Base-by-base conservation (phyloP, 2,329 filamentous ascomycete species). In the Paecilomyces formosus region DNA sequence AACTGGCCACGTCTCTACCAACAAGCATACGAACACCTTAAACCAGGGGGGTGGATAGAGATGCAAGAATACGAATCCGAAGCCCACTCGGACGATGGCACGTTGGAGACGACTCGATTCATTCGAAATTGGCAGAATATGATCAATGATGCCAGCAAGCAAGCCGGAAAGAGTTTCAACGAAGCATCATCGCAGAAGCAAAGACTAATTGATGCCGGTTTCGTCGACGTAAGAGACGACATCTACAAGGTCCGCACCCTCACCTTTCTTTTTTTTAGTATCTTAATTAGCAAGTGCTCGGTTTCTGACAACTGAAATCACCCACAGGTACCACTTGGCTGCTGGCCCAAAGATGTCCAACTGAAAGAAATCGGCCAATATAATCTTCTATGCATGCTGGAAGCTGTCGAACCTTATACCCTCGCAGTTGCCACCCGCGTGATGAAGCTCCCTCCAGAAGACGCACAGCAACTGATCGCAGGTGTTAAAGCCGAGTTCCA, bases 341-440 rank as follows among this genome's bases (percentile, higher is more conserved):
- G 64, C 7, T 73, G 71, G 71, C 62, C 67, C 1, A 69, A 62
- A 51, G 67, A 72, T 49, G 58, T 61, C 12, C 33, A 60, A 7
- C 58, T 71, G 35, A 70, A 72, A 56, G 63, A 70, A 55, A 65
- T 83, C 1, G 82, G 81, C 1, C 60, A 63, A n/a, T 66, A 58
- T n/a, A 56, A 64, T 8, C 63, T 62, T 33, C 35, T 57, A 5
- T 60, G 65, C 11, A 57, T 66, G 33, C 58, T 58, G 28, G 61
- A 66, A 51, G 62, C 66, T 18, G 55, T 70, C 7, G 64, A 68
- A 39, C 61, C 63, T 1, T 65, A 65, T 28, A 66, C 66, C 3
- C 59, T 69, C 54, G 57, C 57, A 3, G 22, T 68, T 39, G 65
- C 70, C 55, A 68, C 66, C 8, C 60, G 65, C 9, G 62, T 64